Evolutionary conservation across 345 rosid species (phyloP).

Genomic region (Litchi chinensis): DNA sequence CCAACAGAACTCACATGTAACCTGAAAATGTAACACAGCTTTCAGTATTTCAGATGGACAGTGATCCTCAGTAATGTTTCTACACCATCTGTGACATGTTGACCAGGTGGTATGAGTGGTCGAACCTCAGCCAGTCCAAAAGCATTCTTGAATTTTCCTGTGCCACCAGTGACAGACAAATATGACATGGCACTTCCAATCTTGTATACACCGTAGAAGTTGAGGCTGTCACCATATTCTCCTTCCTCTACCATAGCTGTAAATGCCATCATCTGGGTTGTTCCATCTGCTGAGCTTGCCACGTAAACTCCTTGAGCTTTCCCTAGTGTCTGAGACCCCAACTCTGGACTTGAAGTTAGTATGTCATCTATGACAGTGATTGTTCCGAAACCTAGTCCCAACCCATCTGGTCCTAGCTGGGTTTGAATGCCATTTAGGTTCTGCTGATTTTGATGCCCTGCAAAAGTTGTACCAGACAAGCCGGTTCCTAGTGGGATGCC

Average conservation of each 20-base stretch:
- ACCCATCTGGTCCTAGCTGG: constrained; percentile 83
- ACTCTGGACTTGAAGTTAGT: constrained; percentile 72
- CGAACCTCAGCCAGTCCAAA: constrained; percentile 69
- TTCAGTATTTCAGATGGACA: constrained; percentile 59
- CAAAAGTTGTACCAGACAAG: constrained; percentile 71
- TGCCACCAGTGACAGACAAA: constrained; percentile 85
- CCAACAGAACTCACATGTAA: constrained; percentile 12
- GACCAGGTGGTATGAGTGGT: constrained; percentile 73
- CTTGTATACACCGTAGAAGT: constrained; percentile 80
- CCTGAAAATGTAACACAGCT: constrained; percentile 9
- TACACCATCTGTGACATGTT: constrained; percentile 65
- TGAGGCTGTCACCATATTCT: constrained; percentile 86
- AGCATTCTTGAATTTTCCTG: constrained; percentile 79
- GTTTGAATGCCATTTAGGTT: constrained; percentile 61
- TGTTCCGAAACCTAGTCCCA: constrained; percentile 86
- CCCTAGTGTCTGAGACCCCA: constrained; percentile 77
- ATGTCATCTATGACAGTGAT: constrained; percentile 88
- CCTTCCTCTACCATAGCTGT: constrained; percentile 93
- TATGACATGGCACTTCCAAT: constrained; percentile 72
- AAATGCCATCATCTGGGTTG: constrained; percentile 94
- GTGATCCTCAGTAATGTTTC: constrained; percentile 69
- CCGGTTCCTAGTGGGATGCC: constrained; percentile 95
- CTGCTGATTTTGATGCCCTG: constrained; percentile 38
- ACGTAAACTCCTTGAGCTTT: constrained; percentile 92
- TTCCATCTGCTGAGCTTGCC: constrained; percentile 83